Conservation (phyloP, 305 asterid species). For the Rubia peregrina region DNA sequence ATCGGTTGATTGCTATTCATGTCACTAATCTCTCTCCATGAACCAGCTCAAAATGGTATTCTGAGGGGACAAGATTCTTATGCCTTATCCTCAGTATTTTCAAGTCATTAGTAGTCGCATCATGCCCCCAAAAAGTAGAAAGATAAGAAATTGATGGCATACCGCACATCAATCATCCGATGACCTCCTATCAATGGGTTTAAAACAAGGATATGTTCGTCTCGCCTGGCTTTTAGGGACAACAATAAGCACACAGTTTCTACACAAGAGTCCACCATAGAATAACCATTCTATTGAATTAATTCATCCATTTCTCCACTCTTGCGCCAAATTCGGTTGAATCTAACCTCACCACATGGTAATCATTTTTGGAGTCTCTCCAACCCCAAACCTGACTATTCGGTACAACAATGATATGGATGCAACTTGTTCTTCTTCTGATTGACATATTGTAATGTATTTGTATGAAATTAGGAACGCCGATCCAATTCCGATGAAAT, state of each 20-base stretch:
- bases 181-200: neutral
- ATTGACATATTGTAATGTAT: neutral
- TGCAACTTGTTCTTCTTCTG: neutral
- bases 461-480: neutral
- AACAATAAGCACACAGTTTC: neutral
- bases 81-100: neutral
- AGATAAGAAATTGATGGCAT: neutral
- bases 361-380: neutral
- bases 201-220: neutral
- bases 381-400: neutral
- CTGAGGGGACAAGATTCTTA: neutral
- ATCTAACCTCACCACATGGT: neutral
- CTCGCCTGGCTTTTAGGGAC: neutral
- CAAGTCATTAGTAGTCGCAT: neutral
- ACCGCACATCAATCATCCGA: neutral
- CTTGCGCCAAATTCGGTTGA: neutral
- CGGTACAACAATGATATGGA: neutral
- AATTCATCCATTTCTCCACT: neutral
- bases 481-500: neutral
- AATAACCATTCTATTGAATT: neutral
- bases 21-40: too few relatives aligned
- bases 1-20: too few relatives aligned
- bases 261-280: neutral
- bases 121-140: neutral
- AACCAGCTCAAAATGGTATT: neutral